Conservation (phyloP, 768 basidiomycete genomes). For the Daedaleopsis nitida region DNA sequence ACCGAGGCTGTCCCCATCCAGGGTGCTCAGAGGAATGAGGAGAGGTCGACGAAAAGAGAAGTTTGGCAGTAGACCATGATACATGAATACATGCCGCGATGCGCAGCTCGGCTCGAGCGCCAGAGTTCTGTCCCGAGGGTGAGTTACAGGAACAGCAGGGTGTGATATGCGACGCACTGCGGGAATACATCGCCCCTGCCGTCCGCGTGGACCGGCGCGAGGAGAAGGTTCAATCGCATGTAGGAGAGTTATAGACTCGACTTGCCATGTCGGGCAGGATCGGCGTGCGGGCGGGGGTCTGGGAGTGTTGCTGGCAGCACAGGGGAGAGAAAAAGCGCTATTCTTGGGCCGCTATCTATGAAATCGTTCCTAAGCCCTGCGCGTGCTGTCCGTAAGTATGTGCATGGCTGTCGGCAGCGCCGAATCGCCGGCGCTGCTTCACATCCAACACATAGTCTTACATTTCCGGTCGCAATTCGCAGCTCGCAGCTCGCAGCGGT, state of each 20-base stretch:
- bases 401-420: neutral
- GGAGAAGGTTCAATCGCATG: neutral
- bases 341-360: no score
- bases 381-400: neutral
- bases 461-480: neutral
- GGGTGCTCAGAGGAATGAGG: no score
- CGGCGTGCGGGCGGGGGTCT: neutral
- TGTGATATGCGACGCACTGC: neutral
- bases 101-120: no score
- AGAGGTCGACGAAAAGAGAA: no score
- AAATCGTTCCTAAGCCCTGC: no score
- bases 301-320: neutral
- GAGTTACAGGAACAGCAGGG: neutral
- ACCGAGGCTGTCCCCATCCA: no score
- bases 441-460: neutral
- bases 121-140: no score
- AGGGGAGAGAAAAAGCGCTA: neutral
- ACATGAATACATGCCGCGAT: no score
- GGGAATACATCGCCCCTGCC: neutral
- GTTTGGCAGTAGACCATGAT: no score
- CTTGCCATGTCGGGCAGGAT: neutral
- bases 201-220: neutral
- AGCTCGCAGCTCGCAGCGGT: no score
- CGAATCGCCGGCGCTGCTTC: neutral
- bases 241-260: conserved; percentile 1